Evolutionary conservation across 2,329 filamentous ascomycete genomes (phyloP), one percentile per base, ranked within the genome.

Genomic region (Botrytis aclada): DNA sequence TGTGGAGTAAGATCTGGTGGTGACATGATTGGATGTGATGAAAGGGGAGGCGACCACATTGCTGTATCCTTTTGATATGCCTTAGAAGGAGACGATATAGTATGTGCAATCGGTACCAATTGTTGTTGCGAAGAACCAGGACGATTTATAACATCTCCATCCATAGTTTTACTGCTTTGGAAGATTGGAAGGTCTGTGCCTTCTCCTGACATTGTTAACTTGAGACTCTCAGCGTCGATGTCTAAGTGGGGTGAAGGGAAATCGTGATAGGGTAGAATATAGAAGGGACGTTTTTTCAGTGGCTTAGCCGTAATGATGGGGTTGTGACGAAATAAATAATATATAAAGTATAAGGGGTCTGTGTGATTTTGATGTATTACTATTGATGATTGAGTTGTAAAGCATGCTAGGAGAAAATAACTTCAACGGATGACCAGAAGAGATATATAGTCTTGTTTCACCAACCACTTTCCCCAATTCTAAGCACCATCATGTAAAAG

Each of bases 391-490:
- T 39, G 60, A 22, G 25, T 65, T 69, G 65, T 67, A 56, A 41
- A 69, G 65, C 62, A 45, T n/a, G 45, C 20, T 56, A 5, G 10
- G 67, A 62, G 9, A 37, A 37, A 37, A 56, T 4, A 32, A 69
- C 34, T 32, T 32, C 39, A 51, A 64, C 43, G 43, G 69, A 63
- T 51, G 39, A 54, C 34, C 43, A 12, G 45, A 66, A 56, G 45
- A 69, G 34, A 65, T 63, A 71, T 71, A 71, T 71, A 71, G n/a
- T 64, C 60, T 32, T 22, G 43, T 71, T 71, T 54, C 37, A 66
- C 60, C 69, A 58, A 56, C 60, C 61, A 71, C 43, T 65, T 60
- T 43, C 61, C 70, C 16, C 62, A 39, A 45, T 67, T 43, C 37
- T 8, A 47, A 39, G 39, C 54, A 58, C 62, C 70, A n/a, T 60